Percentiles rank a stretch among this genome's conserved stretches.
Conservation (phyloP, 441 rosid species). For the Pelargonium australe region DNA sequence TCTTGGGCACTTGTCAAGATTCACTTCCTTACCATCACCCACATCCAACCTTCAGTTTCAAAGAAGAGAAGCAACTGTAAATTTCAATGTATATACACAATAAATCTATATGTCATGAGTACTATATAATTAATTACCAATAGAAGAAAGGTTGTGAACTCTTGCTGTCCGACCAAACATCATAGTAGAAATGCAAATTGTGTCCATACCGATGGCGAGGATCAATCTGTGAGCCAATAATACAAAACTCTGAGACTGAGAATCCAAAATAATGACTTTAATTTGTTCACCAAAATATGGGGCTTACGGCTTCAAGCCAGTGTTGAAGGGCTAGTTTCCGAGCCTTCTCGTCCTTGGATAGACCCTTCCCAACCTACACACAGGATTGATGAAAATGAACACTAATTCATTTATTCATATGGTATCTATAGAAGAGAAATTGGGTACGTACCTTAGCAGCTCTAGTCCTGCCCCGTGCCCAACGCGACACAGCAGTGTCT, state of each 20-base stretch:
- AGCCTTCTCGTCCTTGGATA: slow-evolving; percentile 60
- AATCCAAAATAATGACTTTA: background rate
- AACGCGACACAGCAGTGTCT: slow-evolving; percentile 61
- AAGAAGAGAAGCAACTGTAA: background rate
- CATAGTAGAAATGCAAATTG: slow-evolving; percentile 56
- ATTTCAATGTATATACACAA: background rate
- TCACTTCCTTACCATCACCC: slow-evolving; percentile 69
- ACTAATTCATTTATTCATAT: background rate
- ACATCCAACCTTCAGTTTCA: slow-evolving; percentile 65
- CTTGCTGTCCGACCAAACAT: slow-evolving; percentile 49
- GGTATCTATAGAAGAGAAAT: background rate
- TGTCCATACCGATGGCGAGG: slow-evolving; percentile 71
- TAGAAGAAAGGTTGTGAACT: slow-evolving; percentile 61
- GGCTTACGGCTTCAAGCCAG: slow-evolving; percentile 70
- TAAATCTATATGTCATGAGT: background rate
- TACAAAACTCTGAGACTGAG: background rate
- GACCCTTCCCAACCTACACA: slow-evolving; percentile 59
- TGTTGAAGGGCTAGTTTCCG: slow-evolving; percentile 58
- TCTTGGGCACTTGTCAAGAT: slow-evolving; percentile 46
- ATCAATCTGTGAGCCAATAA: slow-evolving; percentile 38
- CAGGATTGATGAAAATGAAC: background rate
- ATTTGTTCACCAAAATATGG: too few species aligned
- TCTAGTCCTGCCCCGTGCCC: slow-evolving; percentile 64
- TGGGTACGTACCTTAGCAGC: slow-evolving; percentile 55
- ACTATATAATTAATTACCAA: slow-evolving; percentile 31